A percentile compares a stretch with the other conserved stretches of the same genome.
Conservation (phyloP, 1,284 basidiomycete genomes). For the Clitocybe nebularis region DNA sequence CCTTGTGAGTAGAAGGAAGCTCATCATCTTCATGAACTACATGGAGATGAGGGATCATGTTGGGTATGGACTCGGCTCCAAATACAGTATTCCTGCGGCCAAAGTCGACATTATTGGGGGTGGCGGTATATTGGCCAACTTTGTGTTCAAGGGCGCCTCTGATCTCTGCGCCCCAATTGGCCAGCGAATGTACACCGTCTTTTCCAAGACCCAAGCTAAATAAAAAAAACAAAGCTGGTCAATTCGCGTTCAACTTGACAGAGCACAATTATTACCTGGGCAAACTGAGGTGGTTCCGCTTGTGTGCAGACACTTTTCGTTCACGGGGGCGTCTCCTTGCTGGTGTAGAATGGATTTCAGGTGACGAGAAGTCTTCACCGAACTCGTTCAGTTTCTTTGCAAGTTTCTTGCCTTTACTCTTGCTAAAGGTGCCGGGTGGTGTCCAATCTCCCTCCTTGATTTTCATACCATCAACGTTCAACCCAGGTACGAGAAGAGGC, state of each 20-base stretch:
- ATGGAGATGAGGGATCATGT: slow-evolving; percentile 31
- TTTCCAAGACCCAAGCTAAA: slow-evolving; percentile 61
- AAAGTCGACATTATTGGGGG: slow-evolving; percentile 36
- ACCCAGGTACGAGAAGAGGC: slow-evolving; percentile 64
- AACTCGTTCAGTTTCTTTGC: slow-evolving; percentile 39
- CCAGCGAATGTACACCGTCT: slow-evolving; percentile 47
- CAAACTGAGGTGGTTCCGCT: slow-evolving; percentile 57
- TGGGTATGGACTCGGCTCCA: slow-evolving; percentile 38
- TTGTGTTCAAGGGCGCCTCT: slow-evolving; percentile 42
- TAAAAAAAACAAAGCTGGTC: slow-evolving; percentile 6
- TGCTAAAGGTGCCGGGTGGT: slow-evolving; percentile 38
- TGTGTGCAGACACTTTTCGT: slow-evolving; percentile 48
- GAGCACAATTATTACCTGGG: slow-evolving; percentile 44
- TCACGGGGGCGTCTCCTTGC: slow-evolving; percentile 29
- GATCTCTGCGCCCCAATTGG: slow-evolving; percentile 49
- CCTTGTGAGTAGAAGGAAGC: slow-evolving; percentile 16
- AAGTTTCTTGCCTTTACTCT: slow-evolving; percentile 35
- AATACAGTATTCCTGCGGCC: slow-evolving; percentile 46
- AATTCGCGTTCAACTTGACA: neutral
- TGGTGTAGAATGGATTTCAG: slow-evolving; percentile 58
- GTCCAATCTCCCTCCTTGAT: slow-evolving; percentile 44
- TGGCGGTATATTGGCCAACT: slow-evolving; percentile 34
- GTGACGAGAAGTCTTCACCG: slow-evolving; percentile 49
- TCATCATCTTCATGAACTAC: slow-evolving; percentile 39
- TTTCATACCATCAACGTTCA: slow-evolving; percentile 55